These are phyloP conservation scores for Marasmius sp. DNA, from an alignment of 1,284 basidiomycete species.

Conservation along the genomic window DNA sequence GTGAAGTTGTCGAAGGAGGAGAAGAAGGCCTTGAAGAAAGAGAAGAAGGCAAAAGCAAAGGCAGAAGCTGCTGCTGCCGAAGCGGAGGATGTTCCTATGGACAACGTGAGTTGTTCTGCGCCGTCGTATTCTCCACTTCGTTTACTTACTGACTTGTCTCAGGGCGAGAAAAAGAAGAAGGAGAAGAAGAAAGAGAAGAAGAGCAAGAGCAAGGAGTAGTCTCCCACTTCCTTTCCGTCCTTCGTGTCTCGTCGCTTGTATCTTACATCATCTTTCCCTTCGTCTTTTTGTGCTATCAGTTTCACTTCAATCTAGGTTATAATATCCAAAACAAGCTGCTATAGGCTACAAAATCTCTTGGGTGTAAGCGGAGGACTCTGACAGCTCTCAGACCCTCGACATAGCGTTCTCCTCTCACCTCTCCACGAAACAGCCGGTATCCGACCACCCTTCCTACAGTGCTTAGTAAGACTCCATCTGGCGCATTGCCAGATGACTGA, in stretches of 20 bases:
- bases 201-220: constrained; percentile 47
- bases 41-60: constrained; percentile 63
- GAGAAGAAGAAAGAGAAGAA: constrained; percentile 36
- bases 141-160: constrained; percentile 23
- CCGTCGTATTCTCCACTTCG: constrained; percentile 7
- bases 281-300: background rate
- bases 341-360: background rate
- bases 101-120: background rate
- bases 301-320: background rate
- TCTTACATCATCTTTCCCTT: background rate
- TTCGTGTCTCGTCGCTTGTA: background rate
- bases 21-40: constrained; percentile 80
- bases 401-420: no score
- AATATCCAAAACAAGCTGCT: background rate
- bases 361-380: no score
- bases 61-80: constrained; percentile 36
- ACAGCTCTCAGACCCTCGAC: no score
- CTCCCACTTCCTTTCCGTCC: background rate
- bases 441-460: no score
- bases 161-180: constrained; percentile 31
- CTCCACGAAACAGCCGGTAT: no score
- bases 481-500: no score
- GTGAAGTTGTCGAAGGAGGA: constrained; percentile 79
- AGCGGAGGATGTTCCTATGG: constrained; percentile 29
- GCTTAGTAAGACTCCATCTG: no score